Conservation (phyloP, 805 yeast species). For the Saccharomycopsis babjevae region DNA sequence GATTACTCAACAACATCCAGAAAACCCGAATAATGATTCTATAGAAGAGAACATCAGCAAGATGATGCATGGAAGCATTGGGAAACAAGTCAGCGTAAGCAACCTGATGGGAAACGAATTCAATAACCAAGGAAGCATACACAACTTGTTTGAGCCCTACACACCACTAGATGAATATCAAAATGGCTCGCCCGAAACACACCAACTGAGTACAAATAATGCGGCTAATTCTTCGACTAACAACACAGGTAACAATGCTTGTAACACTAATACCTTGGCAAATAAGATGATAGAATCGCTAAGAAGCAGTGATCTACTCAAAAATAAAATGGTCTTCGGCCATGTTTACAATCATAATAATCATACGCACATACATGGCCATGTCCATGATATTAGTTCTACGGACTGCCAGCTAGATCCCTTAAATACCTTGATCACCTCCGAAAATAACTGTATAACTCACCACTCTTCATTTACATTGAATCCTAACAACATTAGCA, state of each 20-base stretch:
- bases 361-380: slow-evolving; percentile 42
- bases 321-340: slow-evolving; percentile 32
- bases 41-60: not conserved
- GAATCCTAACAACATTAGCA: not conserved
- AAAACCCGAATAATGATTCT: not conserved
- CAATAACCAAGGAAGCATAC: not conserved
- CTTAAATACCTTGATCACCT: not conserved
- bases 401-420: slow-evolving; percentile 19
- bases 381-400: slow-evolving; percentile 37
- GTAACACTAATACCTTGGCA: not conserved
- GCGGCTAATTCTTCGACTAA: not conserved
- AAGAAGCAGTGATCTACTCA: not conserved
- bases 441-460: not conserved
- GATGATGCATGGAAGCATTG: not conserved
- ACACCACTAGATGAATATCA: not conserved
- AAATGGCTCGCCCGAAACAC: not conserved
- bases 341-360: slow-evolving; percentile 39
- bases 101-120: not conserved
- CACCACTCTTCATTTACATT: not conserved
- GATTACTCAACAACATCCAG: not conserved
- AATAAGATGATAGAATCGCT: slow-evolving; percentile 14
- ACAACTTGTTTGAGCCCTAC: not conserved
- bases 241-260: not conserved
- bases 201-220: not conserved
- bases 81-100: not conserved